phyloP scores from a whole-genome alignment of 495 filamentous ascomycete genomes.

The Hypoxylon cercidicola region DNA sequence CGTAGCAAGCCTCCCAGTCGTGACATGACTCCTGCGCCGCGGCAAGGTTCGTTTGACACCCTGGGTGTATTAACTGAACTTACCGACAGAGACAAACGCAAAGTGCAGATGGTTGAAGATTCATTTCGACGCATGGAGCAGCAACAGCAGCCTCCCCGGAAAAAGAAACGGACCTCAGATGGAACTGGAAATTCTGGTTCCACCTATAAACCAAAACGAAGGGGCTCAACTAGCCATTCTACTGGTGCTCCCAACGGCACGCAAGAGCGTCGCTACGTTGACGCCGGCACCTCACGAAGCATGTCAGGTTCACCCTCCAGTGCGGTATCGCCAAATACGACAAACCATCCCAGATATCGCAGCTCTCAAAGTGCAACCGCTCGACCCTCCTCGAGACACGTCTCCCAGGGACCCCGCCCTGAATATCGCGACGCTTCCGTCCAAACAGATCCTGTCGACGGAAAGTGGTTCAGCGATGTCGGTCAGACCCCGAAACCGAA shows the following conservation, averaged over 20 bases:
- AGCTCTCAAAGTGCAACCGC: conserved; percentile 30
- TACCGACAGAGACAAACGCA: conserved; percentile 87
- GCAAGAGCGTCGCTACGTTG: conserved; percentile 57
- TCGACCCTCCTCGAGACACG: conserved; percentile 43
- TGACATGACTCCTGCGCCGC: conserved; percentile 76
- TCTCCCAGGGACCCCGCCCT: conserved; percentile 46
- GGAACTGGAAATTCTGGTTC: conserved; percentile 55
- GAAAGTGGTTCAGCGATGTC: conserved; percentile 54
- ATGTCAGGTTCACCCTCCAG: conserved; percentile 60
- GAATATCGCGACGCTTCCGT: conserved; percentile 58
- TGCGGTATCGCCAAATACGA: conserved; percentile 49
- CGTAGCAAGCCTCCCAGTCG: conserved; percentile 82
- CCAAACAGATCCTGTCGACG: conserved; percentile 61
- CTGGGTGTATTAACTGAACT: conserved; percentile 68
- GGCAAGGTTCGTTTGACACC: conserved; percentile 62
- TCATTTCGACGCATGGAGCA: conserved; percentile 74
- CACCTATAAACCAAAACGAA: conserved; percentile 50
- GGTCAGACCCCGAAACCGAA: conserved; percentile 46
- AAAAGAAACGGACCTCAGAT: conserved; percentile 70
- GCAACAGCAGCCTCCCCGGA: conserved; percentile 65
- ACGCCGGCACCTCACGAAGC: conserved; percentile 59
- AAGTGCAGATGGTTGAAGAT: conserved; percentile 85
- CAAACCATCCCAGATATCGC: conserved; percentile 30
- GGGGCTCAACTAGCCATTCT: conserved; percentile 48
- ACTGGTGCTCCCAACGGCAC: conserved; percentile 47